Conservation (phyloP, 208 protist genomes). For the Trypanosoma rangeli region DNA sequence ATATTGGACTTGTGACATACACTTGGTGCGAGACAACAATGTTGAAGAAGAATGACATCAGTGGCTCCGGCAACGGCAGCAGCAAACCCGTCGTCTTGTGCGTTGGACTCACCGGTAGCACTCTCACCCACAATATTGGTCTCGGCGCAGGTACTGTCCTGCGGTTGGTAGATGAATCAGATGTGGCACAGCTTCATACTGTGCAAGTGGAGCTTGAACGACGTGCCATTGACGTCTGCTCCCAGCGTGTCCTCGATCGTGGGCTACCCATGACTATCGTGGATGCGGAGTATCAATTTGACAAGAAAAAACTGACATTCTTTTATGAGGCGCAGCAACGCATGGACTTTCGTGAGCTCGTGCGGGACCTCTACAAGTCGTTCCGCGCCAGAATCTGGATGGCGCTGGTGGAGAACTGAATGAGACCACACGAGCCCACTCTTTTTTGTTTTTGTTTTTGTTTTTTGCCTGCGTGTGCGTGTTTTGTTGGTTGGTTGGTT, state of each 20-base stretch:
- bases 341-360: conserved; percentile 88
- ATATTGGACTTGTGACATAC: conserved; percentile 85
- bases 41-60: not conserved
- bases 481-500: not conserved
- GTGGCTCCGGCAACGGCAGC: not conserved
- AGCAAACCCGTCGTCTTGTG: conserved; percentile 41
- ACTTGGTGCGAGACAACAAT: conserved; percentile 63
- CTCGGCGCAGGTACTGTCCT: conserved; percentile 81
- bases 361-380: conserved; percentile 87
- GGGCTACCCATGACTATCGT: conserved; percentile 85
- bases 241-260: conserved; percentile 79
- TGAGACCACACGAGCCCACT: not conserved
- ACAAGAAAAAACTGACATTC: conserved; percentile 92
- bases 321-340: conserved; percentile 88
- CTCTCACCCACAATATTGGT: conserved; percentile 59
- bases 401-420: conserved; percentile 59
- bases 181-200: conserved; percentile 72
- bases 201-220: conserved; percentile 79
- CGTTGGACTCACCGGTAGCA: conserved; percentile 58
- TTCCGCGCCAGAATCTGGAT: conserved; percentile 92
- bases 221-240: conserved; percentile 78
- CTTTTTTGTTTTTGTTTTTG: conserved; percentile 2
- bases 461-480: not conserved
- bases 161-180: conserved; percentile 51
- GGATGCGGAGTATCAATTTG: conserved; percentile 93